A percentile compares a stretch with the other conserved stretches of the same genome.
These are phyloP conservation scores for Euphorbia tirucalli DNA, from an alignment of 345 rosid genomes.

Conservation along the genomic window DNA sequence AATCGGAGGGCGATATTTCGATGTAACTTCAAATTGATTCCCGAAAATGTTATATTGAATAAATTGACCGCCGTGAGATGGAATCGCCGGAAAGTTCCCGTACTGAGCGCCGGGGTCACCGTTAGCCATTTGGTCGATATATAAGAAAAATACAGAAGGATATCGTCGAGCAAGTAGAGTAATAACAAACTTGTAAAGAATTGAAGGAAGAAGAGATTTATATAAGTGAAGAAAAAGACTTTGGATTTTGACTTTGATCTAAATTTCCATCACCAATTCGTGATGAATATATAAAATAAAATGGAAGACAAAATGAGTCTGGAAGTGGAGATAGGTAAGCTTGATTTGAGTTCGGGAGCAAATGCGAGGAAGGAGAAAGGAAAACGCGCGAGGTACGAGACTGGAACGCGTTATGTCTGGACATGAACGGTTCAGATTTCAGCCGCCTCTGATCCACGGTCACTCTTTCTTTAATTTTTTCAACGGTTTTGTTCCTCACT, in stretches of 20 bases:
- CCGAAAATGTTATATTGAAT: conserved; percentile 78
- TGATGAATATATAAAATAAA: too few relatives aligned
- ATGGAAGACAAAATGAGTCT: too few relatives aligned
- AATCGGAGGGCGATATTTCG: conserved; percentile 92
- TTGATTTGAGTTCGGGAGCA: conserved; percentile 35
- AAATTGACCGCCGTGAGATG: conserved; percentile 67
- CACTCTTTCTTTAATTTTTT: not conserved
- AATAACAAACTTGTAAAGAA: not conserved
- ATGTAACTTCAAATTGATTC: conserved; percentile 69
- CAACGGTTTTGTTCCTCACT: not conserved
- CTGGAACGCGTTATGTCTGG: not conserved
- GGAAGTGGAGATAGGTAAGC: not conserved
- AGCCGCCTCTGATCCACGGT: conserved; percentile 30
- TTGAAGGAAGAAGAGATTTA: not conserved
- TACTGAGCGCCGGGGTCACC: conserved; percentile 45
- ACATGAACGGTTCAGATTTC: conserved; percentile 16
- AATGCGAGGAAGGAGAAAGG: conserved; percentile 52
- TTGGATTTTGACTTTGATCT: not conserved
- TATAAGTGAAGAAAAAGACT: not conserved
- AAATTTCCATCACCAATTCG: not conserved
- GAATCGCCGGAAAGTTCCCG: conserved; percentile 68
- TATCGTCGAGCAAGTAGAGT: not conserved
- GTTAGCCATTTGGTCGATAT: conserved; percentile 33
- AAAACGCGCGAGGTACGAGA: conserved; percentile 31
- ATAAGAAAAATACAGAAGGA: not conserved